phyloP scores from a whole-genome alignment of 176 grass and related monocot species.

The Avena insularis region DNA sequence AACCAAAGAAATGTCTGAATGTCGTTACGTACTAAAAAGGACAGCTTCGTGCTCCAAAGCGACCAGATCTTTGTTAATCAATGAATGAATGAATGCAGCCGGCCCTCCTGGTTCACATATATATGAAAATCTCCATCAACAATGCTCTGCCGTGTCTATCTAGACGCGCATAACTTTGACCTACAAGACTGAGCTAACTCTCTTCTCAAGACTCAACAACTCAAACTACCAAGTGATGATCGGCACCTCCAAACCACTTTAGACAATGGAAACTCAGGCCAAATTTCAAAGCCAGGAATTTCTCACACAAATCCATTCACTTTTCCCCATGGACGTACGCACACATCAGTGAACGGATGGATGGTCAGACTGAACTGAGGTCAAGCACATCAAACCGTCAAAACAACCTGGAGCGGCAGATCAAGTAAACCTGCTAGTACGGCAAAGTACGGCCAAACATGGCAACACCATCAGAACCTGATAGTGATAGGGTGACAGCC shows the following conservation, averaged over 20 bases:
- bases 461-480: not conserved
- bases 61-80: not conserved
- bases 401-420: not conserved
- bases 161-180: not conserved
- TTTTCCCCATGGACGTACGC: too few species aligned
- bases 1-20: not conserved
- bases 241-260: not conserved
- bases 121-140: not conserved
- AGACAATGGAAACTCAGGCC: not conserved
- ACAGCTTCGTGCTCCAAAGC: not conserved
- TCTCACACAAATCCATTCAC: not conserved
- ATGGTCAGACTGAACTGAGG: not conserved
- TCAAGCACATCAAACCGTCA: not conserved
- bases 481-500: not conserved
- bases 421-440: slow-evolving; percentile 1
- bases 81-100: not conserved
- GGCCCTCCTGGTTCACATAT: not conserved
- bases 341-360: not conserved
- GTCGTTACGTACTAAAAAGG: not conserved
- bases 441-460: not conserved
- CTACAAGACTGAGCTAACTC: not conserved
- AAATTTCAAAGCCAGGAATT: slow-evolving; percentile 10
- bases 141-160: not conserved
- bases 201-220: not conserved
- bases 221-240: not conserved